Evolutionary conservation across 164 flowering plant species (phyloP), one percentile per base, ranked within the genome.

Genomic region (Piper longum): DNA sequence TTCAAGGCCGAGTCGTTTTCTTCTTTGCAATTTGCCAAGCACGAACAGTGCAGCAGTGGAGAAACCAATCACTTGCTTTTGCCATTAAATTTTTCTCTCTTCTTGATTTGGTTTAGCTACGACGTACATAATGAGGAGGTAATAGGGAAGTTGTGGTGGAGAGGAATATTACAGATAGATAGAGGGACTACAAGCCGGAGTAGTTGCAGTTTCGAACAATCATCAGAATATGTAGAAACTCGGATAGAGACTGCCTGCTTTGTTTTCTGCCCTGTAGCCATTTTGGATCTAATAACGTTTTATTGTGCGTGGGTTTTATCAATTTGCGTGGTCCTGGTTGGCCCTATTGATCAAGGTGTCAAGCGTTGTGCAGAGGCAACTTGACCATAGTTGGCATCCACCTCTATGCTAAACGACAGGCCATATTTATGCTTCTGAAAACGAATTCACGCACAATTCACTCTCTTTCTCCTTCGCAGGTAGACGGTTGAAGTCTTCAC

Each of bases 351-450:
- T 48, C 12, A 48, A 9, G 8, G 3, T 48, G 9, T 48, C 14
- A 3, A 48, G 26, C 41, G 16, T 36, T 36, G 9, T 13, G 60
- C 41, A 41, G 60, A 41, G 60, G 41, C 60, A 57, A 57, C 13
- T 57, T 26, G 60, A 11, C 14, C 14, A 18, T 26, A 26, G 36
- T 16, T 26, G 60, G 6, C 7, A 41, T 42, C 41, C 39, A 48
- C 52, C 41, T 57, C 60, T 57, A 3, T 13, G 60, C 42, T 57
- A 57, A 11, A 57, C 60, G 60, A 57, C 60, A 7, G 60, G 36
- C 26, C 26, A 36, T 6, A 57, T 57, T 57, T 36, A 26, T 57
- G 60, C 41, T 5, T 13, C 4, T 18, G 39, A 18, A 57, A 57
- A 57, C 52, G 52, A 48, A 48, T 11, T 44, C 48, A 44, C 2